Evolutionary conservation across 441 rosid genomes (phyloP).

Genomic region (Capsella rubella): DNA sequence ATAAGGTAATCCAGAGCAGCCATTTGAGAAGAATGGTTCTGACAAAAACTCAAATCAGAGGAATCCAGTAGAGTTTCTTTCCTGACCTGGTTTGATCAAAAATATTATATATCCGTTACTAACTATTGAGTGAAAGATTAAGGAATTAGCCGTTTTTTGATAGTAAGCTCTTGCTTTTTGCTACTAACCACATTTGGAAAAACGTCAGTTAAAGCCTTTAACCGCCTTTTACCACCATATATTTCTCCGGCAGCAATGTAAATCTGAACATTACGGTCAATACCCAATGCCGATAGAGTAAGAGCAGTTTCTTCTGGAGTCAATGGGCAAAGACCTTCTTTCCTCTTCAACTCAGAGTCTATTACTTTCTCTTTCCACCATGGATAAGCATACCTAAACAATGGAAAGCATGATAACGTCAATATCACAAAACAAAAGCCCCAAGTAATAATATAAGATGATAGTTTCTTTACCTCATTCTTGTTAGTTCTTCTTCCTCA

Average conservation of each 20-base stretch:
- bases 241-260: conserved; percentile 88
- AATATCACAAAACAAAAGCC: background rate
- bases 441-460: background rate
- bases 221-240: conserved; percentile 66
- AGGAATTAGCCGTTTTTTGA: background rate
- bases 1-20: conserved; percentile 79
- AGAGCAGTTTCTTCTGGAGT: conserved; percentile 81
- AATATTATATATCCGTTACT: background rate
- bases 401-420: background rate
- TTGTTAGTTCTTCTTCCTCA: conserved; percentile 69
- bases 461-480: conserved; percentile 55
- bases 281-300: conserved; percentile 58
- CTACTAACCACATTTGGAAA: conserved; percentile 69
- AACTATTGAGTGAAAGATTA: conserved; percentile 4
- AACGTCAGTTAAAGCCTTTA: conserved; percentile 52
- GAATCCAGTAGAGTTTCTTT: conserved; percentile 66
- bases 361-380: conserved; percentile 85
- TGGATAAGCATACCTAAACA: conserved; percentile 69
- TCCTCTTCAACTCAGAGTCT: conserved; percentile 67
- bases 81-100: conserved; percentile 56
- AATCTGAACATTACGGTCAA: conserved; percentile 68
- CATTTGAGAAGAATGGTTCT: conserved; percentile 84
- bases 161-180: background rate
- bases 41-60: conserved; percentile 64
- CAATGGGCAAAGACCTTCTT: conserved; percentile 74